Base-by-base conservation (phyloP, 2,329 filamentous ascomycete species). In the Orbilia javanica region DNA sequence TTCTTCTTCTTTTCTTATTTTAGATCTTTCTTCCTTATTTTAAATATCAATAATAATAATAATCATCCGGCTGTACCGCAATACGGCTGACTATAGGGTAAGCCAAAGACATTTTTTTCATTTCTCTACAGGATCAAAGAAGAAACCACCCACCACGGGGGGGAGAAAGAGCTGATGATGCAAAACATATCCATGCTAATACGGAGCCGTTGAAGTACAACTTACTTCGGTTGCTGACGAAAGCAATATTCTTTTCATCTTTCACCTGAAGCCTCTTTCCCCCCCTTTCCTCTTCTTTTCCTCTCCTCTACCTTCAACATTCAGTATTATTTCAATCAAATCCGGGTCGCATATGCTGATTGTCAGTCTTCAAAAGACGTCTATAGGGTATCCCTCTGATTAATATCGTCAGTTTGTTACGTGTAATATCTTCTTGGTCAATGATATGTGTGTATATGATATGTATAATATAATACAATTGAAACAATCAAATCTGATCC, bases 181-280 rank as follows among this genome's bases (percentile, higher is more conserved):
- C 44, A 77, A n/a, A 77, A 69, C 53, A 76, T 65, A 69, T 76
- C 57, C 72, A 76, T 76, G 72, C 72, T 76, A 76, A 76, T 76
- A 65, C 72, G 55, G 72, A 76, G 72, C 72, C 72, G 72, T 69
- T 31, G 57, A 63, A 34, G 22, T 22, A 73, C 15, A 63, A 39
- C 36, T 39, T 39, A n/a, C 42, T 29, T n/a, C 73, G 73, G 73
- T 77, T 77, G 60, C 66, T 77, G 73, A 77, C 66, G 73, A 77
- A 66, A 50, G n/a, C 55, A 60, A 70, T 15, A 39, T 77, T 71
- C 73, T 77, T 77, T 77, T 77, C 73, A 77, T 77, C 73, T 77
- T 77, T 77, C 73, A 77, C 39, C 73, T 77, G 73, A 77, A 77
- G 73, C 73, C 42, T 77, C 65, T 25, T 25, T 60, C 29, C 52